Conservation (phyloP, 2,329 filamentous ascomycete species). For the Sclerotinia trifoliorum region DNA sequence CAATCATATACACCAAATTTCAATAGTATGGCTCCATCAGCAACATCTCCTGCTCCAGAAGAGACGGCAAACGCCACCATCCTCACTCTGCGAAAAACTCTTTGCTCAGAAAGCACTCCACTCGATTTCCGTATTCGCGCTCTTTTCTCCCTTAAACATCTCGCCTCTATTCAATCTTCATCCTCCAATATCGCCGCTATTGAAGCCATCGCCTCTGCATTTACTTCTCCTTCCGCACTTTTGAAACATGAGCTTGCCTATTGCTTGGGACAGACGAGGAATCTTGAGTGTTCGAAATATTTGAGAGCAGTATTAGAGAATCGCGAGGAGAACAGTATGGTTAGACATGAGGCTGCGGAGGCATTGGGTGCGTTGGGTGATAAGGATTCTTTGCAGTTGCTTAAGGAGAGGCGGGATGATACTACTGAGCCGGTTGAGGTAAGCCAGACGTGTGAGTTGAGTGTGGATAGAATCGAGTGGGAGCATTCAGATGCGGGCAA, state of each 20-base stretch:
- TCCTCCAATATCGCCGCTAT: conserved; percentile 58
- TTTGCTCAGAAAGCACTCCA: conserved; percentile 76
- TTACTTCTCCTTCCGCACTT: conserved; percentile 80
- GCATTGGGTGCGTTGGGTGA: conserved; percentile 86
- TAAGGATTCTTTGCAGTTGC: conserved; percentile 67
- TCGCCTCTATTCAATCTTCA: conserved; percentile 66
- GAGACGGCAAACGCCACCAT: conserved; percentile 41
- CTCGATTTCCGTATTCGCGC: conserved; percentile 91
- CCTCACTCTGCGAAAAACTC: conserved; percentile 62
- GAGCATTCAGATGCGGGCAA: conserved; percentile 72
- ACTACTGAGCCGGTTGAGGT: conserved; percentile 75
- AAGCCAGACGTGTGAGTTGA: conserved; percentile 95
- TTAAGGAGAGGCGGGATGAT: conserved; percentile 73
- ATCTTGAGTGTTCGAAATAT: conserved; percentile 69
- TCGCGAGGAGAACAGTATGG: conserved; percentile 86
- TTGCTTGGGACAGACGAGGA: conserved; percentile 88
- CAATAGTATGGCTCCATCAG: conserved; percentile 39
- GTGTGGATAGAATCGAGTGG: conserved; percentile 92
- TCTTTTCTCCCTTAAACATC: conserved; percentile 94
- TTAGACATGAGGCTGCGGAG: conserved; percentile 93
- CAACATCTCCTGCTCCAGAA: conserved; percentile 33
- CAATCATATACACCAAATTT: background rate
- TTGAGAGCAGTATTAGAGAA: conserved; percentile 74
- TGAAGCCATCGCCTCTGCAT: conserved; percentile 83
- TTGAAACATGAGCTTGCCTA: conserved; percentile 97